Evolutionary conservation across 2,329 filamentous ascomycete species (phyloP).

Genomic region (Pseudohalonectria lignicola): DNA sequence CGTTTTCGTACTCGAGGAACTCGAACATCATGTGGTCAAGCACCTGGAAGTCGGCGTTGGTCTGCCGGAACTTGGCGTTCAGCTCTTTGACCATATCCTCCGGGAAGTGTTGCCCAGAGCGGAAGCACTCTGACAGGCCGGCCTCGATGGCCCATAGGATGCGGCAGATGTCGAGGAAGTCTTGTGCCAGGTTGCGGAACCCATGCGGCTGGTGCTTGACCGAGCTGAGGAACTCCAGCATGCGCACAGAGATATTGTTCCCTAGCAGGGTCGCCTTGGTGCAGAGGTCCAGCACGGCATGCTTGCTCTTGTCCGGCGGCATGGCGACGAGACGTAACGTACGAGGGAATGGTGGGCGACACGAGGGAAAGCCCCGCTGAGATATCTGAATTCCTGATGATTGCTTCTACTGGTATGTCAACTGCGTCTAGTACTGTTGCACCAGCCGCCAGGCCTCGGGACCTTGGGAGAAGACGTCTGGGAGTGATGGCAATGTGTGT

Average conservation of each 20-base stretch:
- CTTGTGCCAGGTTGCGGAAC: slow-evolving; percentile 48
- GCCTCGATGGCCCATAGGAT: slow-evolving; percentile 59
- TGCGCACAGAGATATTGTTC: slow-evolving; percentile 52
- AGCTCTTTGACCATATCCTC: slow-evolving; percentile 52
- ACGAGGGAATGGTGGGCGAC: too few species aligned
- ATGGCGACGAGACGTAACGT: slow-evolving; percentile 9
- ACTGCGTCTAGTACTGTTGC: too few species aligned
- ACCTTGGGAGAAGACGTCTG: too few species aligned
- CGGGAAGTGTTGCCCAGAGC: slow-evolving; percentile 41
- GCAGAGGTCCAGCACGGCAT: slow-evolving; percentile 35
- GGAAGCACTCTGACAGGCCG: slow-evolving; percentile 44
- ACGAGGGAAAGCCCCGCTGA: too few species aligned
- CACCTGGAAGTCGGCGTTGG: slow-evolving; percentile 49
- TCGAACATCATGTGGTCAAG: slow-evolving; percentile 53
- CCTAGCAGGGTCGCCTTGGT: slow-evolving; percentile 46
- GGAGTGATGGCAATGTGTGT: too few species aligned
- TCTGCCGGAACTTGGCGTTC: slow-evolving; percentile 50
- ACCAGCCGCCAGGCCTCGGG: too few species aligned
- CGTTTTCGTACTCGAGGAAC: slow-evolving; percentile 51
- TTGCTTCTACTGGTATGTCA: too few species aligned
- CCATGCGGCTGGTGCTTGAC: slow-evolving; percentile 41
- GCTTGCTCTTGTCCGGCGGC: slow-evolving; percentile 14
- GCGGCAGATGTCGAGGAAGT: slow-evolving; percentile 57
- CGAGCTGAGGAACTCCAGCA: slow-evolving; percentile 52
- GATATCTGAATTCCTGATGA: too few species aligned